phyloP scores from a whole-genome alignment of 441 rosid genomes.

The Erysimum cheiri region DNA sequence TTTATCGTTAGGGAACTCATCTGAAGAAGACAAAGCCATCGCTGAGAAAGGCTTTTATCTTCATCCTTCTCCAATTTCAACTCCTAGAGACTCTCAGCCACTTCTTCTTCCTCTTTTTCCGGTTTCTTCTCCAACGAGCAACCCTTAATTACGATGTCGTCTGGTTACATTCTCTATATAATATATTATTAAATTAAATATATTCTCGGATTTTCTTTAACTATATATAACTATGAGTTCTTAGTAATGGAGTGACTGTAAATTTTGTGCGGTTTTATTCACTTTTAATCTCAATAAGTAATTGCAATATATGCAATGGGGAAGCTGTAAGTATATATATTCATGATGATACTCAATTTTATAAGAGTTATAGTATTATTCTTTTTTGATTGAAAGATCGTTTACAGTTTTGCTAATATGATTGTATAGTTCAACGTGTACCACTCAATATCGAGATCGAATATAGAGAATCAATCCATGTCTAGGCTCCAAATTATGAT shows the following conservation, averaged over 20 bases:
- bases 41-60: slow-evolving; percentile 91
- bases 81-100: slow-evolving; percentile 85
- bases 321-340: slow-evolving; percentile 17
- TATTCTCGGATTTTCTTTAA: slow-evolving; percentile 24
- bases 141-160: not conserved
- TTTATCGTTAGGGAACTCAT: slow-evolving; percentile 57
- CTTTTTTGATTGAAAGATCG: not conserved
- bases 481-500: slow-evolving; percentile 28
- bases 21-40: slow-evolving; percentile 90
- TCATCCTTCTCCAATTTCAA: slow-evolving; percentile 88
- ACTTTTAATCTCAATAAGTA: slow-evolving; percentile 28
- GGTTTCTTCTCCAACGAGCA: slow-evolving; percentile 65
- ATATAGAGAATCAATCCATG: slow-evolving; percentile 28
- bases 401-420: slow-evolving; percentile 19
- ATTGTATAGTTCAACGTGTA: slow-evolving; percentile 37
- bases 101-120: slow-evolving; percentile 89
- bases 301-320: slow-evolving; percentile 24
- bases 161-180: not conserved
- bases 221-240: slow-evolving; percentile 17
- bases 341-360: slow-evolving; percentile 16
- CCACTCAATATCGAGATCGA: slow-evolving; percentile 37
- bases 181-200: slow-evolving; percentile 12
- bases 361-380: not conserved
- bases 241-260: slow-evolving; percentile 41
- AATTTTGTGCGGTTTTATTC: slow-evolving; percentile 36